Evolutionary conservation across 352 stramenopile genomes (phyloP).

Genomic region (Pythium brachiatum): DNA sequence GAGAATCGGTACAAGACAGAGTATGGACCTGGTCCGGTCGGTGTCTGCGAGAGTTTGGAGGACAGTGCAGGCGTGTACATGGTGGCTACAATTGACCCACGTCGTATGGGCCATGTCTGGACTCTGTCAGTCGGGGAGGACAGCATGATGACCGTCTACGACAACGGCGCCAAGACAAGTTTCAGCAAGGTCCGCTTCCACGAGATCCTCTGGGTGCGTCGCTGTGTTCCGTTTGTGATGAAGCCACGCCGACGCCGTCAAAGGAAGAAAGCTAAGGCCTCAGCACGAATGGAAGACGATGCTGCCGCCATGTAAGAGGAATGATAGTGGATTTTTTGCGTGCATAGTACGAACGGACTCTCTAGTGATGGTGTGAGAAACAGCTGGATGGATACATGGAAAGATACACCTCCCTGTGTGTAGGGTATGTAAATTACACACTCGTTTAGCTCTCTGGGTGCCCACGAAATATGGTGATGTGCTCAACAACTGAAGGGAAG

Average conservation of each 20-base stretch:
- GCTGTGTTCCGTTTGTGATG: slow-evolving; percentile 1
- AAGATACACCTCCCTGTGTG: too few species aligned
- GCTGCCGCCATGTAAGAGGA: too few species aligned
- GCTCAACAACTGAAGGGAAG: too few species aligned
- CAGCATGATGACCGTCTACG: slow-evolving; percentile 4
- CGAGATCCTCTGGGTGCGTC: slow-evolving; percentile 1
- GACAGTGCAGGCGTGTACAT: not conserved
- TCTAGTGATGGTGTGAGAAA: too few species aligned
- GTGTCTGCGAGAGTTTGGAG: not conserved
- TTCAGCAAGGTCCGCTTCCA: not conserved
- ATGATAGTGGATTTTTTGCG: too few species aligned
- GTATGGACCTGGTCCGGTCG: not conserved
- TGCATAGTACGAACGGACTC: too few species aligned
- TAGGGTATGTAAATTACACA: too few species aligned
- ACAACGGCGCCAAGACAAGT: not conserved
- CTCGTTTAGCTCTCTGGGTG: too few species aligned
- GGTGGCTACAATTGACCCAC: slow-evolving; percentile 7
- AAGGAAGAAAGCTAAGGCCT: not conserved
- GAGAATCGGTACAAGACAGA: slow-evolving; percentile 9
- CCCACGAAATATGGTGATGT: too few species aligned
- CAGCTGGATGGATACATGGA: too few species aligned
- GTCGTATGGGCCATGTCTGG: slow-evolving; percentile 1
- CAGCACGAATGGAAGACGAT: too few species aligned
- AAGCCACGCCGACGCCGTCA: not conserved
- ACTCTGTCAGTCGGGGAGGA: slow-evolving; percentile 7